phyloP scores from a whole-genome alignment of 306 rosid genomes.

The Citrullus mucosospermus region DNA sequence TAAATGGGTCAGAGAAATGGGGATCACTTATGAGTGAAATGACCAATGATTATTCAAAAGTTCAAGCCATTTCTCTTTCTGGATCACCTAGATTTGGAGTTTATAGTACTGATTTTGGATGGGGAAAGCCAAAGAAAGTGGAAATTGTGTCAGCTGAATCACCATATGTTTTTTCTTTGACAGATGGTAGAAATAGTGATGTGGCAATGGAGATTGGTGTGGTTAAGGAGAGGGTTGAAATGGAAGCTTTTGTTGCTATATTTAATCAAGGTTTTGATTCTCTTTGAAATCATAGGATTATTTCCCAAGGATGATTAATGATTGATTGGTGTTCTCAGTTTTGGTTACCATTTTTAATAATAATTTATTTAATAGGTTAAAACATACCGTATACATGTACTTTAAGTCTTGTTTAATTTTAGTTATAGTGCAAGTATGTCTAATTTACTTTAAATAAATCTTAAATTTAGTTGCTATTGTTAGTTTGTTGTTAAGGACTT shows the following conservation, averaged over 20 bases:
- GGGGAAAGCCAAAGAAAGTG: not conserved
- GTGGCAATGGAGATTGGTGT: not conserved
- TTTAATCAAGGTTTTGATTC: not conserved
- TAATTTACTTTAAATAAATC: too few relatives aligned
- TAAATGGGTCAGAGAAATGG: slow-evolving; percentile 8
- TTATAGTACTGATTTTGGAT: not conserved
- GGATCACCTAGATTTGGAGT: not conserved
- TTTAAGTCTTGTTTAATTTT: too few relatives aligned
- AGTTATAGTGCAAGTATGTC: too few relatives aligned
- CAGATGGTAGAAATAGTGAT: not conserved
- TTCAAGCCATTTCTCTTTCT: not conserved
- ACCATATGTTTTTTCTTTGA: not conserved
- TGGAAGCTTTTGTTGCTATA: not conserved
- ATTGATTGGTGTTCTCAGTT: too few relatives aligned
- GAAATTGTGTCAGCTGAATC: not conserved
- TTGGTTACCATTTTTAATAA: too few relatives aligned
- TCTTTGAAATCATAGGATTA: not conserved
- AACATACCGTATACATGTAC: too few relatives aligned
- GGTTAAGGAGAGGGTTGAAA: not conserved
- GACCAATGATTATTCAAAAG: not conserved
- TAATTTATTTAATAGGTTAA: too few relatives aligned
- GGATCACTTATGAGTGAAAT: not conserved
- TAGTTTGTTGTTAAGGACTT: too few relatives aligned
- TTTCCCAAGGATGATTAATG: not conserved
- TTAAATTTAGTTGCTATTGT: too few relatives aligned